Evolutionary conservation across 148 eudicot species (phyloP).

Genomic region (Rhododendron vialii): DNA sequence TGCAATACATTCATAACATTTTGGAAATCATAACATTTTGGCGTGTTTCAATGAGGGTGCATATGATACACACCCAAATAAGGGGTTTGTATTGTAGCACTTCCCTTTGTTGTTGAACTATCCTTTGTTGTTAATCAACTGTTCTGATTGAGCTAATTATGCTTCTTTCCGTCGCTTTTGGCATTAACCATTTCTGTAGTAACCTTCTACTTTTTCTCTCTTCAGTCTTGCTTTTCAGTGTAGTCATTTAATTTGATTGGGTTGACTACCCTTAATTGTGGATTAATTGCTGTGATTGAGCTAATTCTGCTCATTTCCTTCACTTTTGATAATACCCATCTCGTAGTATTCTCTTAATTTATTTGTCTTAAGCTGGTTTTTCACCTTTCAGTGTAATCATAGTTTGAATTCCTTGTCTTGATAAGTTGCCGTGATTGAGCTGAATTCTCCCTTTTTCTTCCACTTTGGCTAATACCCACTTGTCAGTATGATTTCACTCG

Average conservation of each 20-base stretch:
- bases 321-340: not conserved
- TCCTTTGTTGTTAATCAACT: not conserved
- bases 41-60: no score
- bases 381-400: not conserved
- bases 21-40: no score
- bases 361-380: not conserved
- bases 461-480: not conserved
- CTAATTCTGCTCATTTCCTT: not conserved
- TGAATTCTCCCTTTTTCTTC: not conserved
- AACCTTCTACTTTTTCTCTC: not conserved
- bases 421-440: not conserved
- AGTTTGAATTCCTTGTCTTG: not conserved
- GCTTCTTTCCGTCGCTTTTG: not conserved
- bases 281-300: not conserved
- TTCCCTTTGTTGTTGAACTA: not conserved
- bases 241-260: not conserved
- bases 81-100: no score
- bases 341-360: not conserved
- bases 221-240: not conserved
- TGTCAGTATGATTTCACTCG: not conserved
- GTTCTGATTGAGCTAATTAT: not conserved
- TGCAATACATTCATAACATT: no score
- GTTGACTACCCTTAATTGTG: not conserved
- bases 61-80: no score
- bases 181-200: not conserved